A percentile compares a stretch with the other conserved stretches of the same genome.
phyloP scores from a whole-genome alignment of 2,329 filamentous ascomycete genomes.

The Exserohilum rostratum region DNA sequence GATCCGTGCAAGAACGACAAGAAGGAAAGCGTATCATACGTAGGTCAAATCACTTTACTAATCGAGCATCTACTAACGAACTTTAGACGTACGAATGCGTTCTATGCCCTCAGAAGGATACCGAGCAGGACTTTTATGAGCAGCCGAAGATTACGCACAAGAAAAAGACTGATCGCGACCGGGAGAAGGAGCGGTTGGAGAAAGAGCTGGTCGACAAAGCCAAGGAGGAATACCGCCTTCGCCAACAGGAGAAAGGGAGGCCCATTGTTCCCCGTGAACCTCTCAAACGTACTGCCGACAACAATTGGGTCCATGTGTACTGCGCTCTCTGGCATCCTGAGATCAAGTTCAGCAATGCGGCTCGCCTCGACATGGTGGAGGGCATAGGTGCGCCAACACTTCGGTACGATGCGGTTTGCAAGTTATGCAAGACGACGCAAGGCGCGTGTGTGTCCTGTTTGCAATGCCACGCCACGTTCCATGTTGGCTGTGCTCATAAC shows the following conservation, averaged over 20 bases:
- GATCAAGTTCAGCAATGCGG: conserved; percentile 87
- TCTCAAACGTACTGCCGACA: conserved; percentile 90
- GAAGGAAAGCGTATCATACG: conserved; percentile 88
- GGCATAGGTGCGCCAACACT: conserved; percentile 78
- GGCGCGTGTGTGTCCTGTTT: conserved; percentile 87
- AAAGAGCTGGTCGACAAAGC: conserved; percentile 81
- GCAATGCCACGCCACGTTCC: conserved; percentile 73
- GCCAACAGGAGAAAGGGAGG: conserved; percentile 82
- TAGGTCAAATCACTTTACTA: conserved; percentile 52
- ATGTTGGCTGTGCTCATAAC: conserved; percentile 89
- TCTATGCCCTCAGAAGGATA: conserved; percentile 82
- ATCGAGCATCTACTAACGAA: conserved; percentile 21
- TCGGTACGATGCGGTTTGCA: conserved; percentile 79
- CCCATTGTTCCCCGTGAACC: conserved; percentile 86
- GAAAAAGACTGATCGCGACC: conserved; percentile 92
- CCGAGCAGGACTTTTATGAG: conserved; percentile 83
- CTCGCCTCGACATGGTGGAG: conserved; percentile 82
- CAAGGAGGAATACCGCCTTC: conserved; percentile 80
- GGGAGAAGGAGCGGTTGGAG: conserved; percentile 85
- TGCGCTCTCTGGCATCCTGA: conserved; percentile 93
- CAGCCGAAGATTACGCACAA: conserved; percentile 77
- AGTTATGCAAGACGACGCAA: conserved; percentile 75
- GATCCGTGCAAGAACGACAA: conserved; percentile 97
- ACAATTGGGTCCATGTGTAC: conserved; percentile 97
- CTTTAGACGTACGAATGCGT: conserved; percentile 85